Conservation (phyloP, 2,329 filamentous ascomycete genomes). For the Fusarium incarnatum region DNA sequence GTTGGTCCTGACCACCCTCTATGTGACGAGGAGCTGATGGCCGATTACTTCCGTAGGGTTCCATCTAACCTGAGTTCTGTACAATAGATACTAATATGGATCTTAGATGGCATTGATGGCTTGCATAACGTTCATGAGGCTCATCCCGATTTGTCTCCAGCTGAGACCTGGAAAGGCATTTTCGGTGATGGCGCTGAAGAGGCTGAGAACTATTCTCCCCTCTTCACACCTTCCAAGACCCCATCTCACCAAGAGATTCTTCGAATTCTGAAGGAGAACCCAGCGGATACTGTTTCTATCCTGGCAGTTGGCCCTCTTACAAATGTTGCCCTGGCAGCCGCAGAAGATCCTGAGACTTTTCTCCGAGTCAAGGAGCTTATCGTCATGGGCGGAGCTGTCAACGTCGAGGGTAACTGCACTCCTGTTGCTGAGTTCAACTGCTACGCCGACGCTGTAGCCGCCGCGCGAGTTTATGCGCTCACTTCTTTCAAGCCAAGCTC, state of each 20-base stretch:
- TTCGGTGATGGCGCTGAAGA: slow-evolving; percentile 62
- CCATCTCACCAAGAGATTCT: slow-evolving; percentile 89
- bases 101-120: slow-evolving; percentile 78
- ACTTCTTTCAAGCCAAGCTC: slow-evolving; percentile 78
- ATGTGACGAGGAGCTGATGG: slow-evolving; percentile 82
- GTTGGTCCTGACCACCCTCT: slow-evolving; percentile 88
- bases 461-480: slow-evolving; percentile 80
- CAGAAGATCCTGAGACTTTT: slow-evolving; percentile 89
- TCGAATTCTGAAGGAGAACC: slow-evolving; percentile 84
- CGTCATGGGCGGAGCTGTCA: slow-evolving; percentile 92
- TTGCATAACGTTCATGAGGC: slow-evolving; percentile 79
- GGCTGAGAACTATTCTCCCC: slow-evolving; percentile 60
- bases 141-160: slow-evolving; percentile 79
- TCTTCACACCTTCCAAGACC: slow-evolving; percentile 81
- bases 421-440: slow-evolving; percentile 96
- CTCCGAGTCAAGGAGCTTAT: slow-evolving; percentile 89
- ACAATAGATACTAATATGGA: slow-evolving; percentile 14
- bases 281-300: slow-evolving; percentile 86
- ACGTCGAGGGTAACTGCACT: slow-evolving; percentile 82
- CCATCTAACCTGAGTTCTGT: background rate
- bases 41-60: slow-evolving; percentile 86
- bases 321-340: slow-evolving; percentile 90
- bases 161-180: slow-evolving; percentile 78
- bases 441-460: slow-evolving; percentile 85
- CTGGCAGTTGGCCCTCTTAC: slow-evolving; percentile 91